phyloP scores from a whole-genome alignment of 345 rosid species.

The Syzygium grande region DNA sequence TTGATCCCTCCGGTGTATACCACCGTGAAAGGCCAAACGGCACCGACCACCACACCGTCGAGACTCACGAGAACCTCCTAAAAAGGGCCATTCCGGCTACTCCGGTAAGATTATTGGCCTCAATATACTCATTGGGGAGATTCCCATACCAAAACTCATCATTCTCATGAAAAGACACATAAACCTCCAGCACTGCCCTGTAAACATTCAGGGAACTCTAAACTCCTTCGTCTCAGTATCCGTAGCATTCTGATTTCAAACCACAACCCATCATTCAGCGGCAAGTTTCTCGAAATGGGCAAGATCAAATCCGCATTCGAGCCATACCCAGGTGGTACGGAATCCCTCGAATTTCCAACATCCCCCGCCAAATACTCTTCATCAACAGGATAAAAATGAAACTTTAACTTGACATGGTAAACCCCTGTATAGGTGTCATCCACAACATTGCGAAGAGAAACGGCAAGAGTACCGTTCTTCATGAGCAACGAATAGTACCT shows the following conservation, averaged over 20 bases:
- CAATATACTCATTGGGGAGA: conserved; percentile 56
- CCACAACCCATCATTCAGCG: conserved; percentile 80
- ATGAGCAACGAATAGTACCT: conserved; percentile 70
- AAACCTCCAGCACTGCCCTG: conserved; percentile 85
- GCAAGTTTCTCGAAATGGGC: conserved; percentile 62
- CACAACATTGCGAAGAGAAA: conserved; percentile 64
- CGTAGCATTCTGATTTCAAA: conserved; percentile 49
- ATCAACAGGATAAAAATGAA: conserved; percentile 54
- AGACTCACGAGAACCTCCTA: conserved; percentile 73
- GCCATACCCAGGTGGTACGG: conserved; percentile 4
- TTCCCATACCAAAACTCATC: conserved; percentile 90
- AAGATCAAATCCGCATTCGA: conserved; percentile 67
- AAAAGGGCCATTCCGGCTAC: conserved; percentile 74
- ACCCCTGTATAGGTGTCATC: conserved; percentile 68
- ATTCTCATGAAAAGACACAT: conserved; percentile 82
- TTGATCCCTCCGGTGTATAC: conserved; percentile 72
- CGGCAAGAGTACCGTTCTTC: conserved; percentile 50
- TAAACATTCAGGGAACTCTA: conserved; percentile 61
- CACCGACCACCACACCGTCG: conserved; percentile 49
- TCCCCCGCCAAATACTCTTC: background rate
- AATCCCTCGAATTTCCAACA: background rate
- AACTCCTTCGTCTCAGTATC: conserved; percentile 39
- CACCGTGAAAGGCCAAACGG: conserved; percentile 85
- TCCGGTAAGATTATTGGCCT: conserved; percentile 46
- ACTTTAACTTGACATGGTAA: conserved; percentile 57